Base-by-base conservation (phyloP, 805 yeast genomes). In the Wickerhamiella azyma region DNA sequence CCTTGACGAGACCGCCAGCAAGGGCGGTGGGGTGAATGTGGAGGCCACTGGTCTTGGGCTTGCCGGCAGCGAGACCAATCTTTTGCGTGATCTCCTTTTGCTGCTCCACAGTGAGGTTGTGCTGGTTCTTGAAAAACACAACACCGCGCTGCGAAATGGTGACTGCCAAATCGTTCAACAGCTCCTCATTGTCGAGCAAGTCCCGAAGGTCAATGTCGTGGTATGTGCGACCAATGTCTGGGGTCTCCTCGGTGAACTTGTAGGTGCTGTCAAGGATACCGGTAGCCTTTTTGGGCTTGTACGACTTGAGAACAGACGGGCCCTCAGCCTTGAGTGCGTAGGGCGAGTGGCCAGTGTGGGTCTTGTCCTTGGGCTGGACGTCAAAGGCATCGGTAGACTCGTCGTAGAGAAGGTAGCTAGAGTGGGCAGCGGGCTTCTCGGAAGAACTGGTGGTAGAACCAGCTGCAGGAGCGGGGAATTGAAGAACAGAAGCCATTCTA, bases 61-160 rank as follows among this genome's bases (percentile, higher is more conserved):
- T 43, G 17, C 50, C 50, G 5, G 47, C 26, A 8, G 37, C 45
- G 7, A 35, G 43, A 6, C 47, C 50, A 16, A 48, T 40, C 24
- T 38, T 26, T 18, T 42, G 45, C 11, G 50, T 42, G 18, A 48
- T 36, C 32, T 40, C 21, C 17, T 45, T 45, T 53, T 60, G 64
- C 48, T 54, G 48, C 36, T 52, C 56, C 19, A 53, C 50, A 39
- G 52, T 52, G 30, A 59, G 40, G 39, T 70, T 70, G 37, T 57
- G 39, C 53, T 71, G 76, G 54, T 69, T 64, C 52, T 72, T 59
- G 66, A 72, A 71, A 55, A 72, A 70, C 9, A 71, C 76, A 38
- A 71, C 76, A 28, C 68, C 71, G 51, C 76, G 64, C 58, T 69
- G 70, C 9, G 74, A 64, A 17, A 70, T 56, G 28, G 69, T 55